Percentiles rank a stretch among this genome's conserved stretches.
These are phyloP conservation scores for Thinopyrum elongatum DNA, from an alignment of 176 grass and related monocot genomes.

Conservation along the genomic window DNA sequence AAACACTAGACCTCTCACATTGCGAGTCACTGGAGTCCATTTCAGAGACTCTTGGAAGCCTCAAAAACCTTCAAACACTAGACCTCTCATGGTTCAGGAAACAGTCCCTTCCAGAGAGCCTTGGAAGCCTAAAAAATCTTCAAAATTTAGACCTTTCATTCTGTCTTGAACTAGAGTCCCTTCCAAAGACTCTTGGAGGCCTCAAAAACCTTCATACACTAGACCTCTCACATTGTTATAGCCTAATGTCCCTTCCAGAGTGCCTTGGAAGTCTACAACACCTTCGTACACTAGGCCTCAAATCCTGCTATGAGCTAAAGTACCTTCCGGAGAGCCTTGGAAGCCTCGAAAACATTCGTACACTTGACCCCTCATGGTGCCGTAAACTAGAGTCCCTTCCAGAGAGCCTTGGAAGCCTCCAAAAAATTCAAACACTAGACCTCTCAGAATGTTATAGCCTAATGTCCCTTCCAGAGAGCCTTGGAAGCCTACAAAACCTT, in stretches of 20 bases:
- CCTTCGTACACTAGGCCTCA: background rate
- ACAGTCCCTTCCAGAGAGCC: background rate
- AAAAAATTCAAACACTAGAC: background rate
- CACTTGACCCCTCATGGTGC: fast-evolving
- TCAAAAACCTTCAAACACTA: background rate
- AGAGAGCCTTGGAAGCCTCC: background rate
- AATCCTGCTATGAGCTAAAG: fast-evolving
- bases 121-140: background rate
- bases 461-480: background rate
- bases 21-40: background rate
- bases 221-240: background rate
- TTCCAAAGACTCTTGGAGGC: background rate
- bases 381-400: background rate
- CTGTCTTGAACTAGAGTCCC: background rate
- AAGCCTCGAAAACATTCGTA: background rate
- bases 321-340: background rate
- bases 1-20: background rate
- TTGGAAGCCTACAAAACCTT: background rate
- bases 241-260: background rate
- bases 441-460: background rate
- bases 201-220: background rate
- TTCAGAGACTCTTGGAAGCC: background rate
- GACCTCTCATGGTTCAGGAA: too few species aligned
- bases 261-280: background rate
- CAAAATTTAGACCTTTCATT: fast-evolving